These are phyloP conservation scores for Penicillium macrosclerotiorum DNA, from an alignment of 495 filamentous ascomycete species.

Conservation along the genomic window DNA sequence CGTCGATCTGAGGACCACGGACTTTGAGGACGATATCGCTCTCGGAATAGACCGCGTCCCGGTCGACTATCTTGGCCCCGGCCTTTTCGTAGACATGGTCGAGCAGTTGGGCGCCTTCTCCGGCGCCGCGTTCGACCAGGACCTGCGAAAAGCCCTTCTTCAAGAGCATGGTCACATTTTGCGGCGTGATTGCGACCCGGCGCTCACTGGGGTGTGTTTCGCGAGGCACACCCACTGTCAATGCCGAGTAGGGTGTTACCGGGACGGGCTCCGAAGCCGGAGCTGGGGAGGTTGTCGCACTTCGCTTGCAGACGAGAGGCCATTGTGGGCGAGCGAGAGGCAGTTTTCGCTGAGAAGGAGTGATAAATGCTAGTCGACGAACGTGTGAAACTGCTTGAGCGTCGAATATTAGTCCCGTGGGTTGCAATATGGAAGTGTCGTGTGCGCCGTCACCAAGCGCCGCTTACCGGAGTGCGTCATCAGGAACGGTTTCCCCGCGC, in stretches of 20 bases:
- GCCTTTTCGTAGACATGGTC: constrained; percentile 69
- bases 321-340: constrained; percentile 11
- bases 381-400: constrained; percentile 14
- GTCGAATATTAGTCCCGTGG: constrained; percentile 13
- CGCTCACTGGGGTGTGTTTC: constrained; percentile 71
- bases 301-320: constrained; percentile 20
- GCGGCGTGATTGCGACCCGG: constrained; percentile 75
- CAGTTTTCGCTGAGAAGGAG: constrained; percentile 7
- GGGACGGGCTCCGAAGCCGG: constrained; percentile 50
- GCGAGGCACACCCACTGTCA: constrained; percentile 68
- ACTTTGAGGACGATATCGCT: constrained; percentile 79
- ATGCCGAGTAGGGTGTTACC: constrained; percentile 61
- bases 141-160: constrained; percentile 78
- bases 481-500: constrained; percentile 25
- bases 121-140: constrained; percentile 71
- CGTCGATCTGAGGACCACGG: constrained; percentile 58
- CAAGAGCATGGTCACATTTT: constrained; percentile 70
- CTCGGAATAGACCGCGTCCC: constrained; percentile 58
- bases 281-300: constrained; percentile 23
- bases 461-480: constrained; percentile 25
- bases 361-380: constrained; percentile 9
- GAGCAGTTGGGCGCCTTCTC: constrained; percentile 67
- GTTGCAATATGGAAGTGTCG: too few relatives aligned
- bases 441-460: background rate
- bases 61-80: constrained; percentile 68